Conservation (phyloP, 2,329 filamentous ascomycete species). For the Biscogniauxia marginata region DNA sequence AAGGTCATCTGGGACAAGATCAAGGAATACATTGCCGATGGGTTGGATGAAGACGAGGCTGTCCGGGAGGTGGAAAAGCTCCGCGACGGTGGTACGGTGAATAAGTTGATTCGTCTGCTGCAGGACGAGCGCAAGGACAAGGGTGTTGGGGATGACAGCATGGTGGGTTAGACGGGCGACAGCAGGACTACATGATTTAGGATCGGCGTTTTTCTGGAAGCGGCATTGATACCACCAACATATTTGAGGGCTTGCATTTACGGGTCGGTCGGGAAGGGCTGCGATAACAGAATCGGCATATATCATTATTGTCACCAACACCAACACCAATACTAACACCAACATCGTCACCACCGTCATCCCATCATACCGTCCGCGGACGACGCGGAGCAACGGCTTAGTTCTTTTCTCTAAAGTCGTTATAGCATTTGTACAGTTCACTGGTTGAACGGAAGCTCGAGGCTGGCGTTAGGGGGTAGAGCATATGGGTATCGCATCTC, state of each 20-base stretch:
- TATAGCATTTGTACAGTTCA: slow-evolving; percentile 18
- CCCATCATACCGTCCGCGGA: not conserved
- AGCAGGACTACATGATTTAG: slow-evolving; percentile 12
- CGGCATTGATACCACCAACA: slow-evolving; percentile 29
- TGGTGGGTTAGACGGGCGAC: slow-evolving; percentile 16
- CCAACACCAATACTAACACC: not conserved
- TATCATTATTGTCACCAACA: not conserved
- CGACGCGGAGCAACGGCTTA: not conserved
- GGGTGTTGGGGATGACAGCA: slow-evolving; percentile 28
- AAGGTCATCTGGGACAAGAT: slow-evolving; percentile 42
- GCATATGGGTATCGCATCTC: too few relatives aligned
- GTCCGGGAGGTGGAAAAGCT: slow-evolving; percentile 37
- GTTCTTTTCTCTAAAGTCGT: not conserved
- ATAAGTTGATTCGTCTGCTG: slow-evolving; percentile 37
- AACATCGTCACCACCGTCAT: slow-evolving; percentile 10
- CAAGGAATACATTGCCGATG: slow-evolving; percentile 36
- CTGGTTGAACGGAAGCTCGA: slow-evolving; percentile 20
- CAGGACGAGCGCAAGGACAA: slow-evolving; percentile 37
- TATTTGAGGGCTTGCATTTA: slow-evolving; percentile 24
- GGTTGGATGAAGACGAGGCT: slow-evolving; percentile 35
- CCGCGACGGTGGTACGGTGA: slow-evolving; percentile 36
- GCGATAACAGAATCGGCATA: slow-evolving; percentile 9
- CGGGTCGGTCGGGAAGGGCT: slow-evolving; percentile 11
- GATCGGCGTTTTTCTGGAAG: slow-evolving; percentile 23
- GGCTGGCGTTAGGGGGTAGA: slow-evolving; percentile 12